Percentiles rank a stretch among this genome's conserved stretches.
phyloP scores from a whole-genome alignment of 2,329 filamentous ascomycete species.

The Bipolaris cookei region DNA sequence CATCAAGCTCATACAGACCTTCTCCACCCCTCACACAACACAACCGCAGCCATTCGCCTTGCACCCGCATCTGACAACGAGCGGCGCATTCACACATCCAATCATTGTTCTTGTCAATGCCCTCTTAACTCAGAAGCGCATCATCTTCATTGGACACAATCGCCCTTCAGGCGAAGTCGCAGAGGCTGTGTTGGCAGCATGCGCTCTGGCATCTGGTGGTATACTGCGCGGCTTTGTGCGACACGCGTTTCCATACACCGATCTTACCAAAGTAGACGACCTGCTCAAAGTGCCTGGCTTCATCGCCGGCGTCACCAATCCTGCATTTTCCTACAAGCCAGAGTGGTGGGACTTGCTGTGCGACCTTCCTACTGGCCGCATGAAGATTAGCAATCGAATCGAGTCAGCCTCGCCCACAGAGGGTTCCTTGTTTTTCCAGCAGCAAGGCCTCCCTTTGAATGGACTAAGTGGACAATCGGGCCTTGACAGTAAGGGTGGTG shows the following conservation, averaged over 20 bases:
- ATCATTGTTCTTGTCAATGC: slow-evolving; percentile 95
- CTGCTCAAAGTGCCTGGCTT: slow-evolving; percentile 95
- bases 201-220: slow-evolving; percentile 89
- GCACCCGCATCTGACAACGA: slow-evolving; percentile 92
- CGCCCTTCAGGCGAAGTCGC: slow-evolving; percentile 94
- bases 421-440: slow-evolving; percentile 84
- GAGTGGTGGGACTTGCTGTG: slow-evolving; percentile 99
- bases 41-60: slow-evolving; percentile 82
- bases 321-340: slow-evolving; percentile 89
- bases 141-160: slow-evolving; percentile 95
- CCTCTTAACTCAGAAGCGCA: slow-evolving; percentile 91
- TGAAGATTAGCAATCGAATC: slow-evolving; percentile 92
- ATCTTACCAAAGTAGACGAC: slow-evolving; percentile 97
- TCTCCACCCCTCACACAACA: slow-evolving; percentile 81
- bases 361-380: slow-evolving; percentile 86
- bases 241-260: slow-evolving; percentile 96
- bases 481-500: slow-evolving; percentile 43
- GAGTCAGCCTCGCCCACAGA: slow-evolving; percentile 83
- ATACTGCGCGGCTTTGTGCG: slow-evolving; percentile 92
- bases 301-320: slow-evolving; percentile 96
- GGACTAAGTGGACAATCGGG: slow-evolving; percentile 25
- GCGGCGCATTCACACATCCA: slow-evolving; percentile 86
- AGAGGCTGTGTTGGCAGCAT: slow-evolving; percentile 97
- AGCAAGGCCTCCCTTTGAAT: slow-evolving; percentile 58
- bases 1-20: slow-evolving; percentile 95